Evolutionary conservation across 768 basidiomycete species (phyloP), one percentile per base, ranked within the genome.

Genomic region (Sarcomyxa edulis): DNA sequence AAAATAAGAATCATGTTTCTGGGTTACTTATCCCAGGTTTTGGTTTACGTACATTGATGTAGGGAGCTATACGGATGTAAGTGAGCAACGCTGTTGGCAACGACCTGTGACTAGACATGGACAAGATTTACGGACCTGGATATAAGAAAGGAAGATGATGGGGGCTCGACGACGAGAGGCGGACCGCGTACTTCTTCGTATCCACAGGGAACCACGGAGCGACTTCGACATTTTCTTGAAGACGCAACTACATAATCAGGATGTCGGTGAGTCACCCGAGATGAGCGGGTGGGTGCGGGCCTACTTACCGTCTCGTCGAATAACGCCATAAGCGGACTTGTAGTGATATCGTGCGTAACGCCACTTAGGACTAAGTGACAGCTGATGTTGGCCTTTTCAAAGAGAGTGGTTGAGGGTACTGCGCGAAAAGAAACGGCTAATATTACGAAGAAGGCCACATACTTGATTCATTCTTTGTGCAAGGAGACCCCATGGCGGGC

Each of bases 361-460:
- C n/a, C n/a, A 36, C 62, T 65, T 39, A 76, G 58, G 34, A 81
- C 66, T 60, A 82, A 61, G 52, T 81, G 81, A 47, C 72, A 74
- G 39, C 72, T 70, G 32, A 81, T 75, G 33, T 68, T 58, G 30
- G 66, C 61, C 81, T 82, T 48, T 35, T 40, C 35, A 44, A 18
- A 23, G 15, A 23, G 29, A 35, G 11, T 11, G 10, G 26, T 15
- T 15, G 23, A 9, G 16, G 19, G 23, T 12, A 14, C 21, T 14
- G 25, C 40, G 31, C 9, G 41, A 18, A 15, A 39, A 40, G 5
- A 29, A 32, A 20, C 30, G 10, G 27, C n/a, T n/a, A 26, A 32
- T 42, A 28, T 18, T 21, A 30, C 11, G 40, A 33, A 25, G 32
- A 50, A 32, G 40, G 47, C 47, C 58, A 35, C 51, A 45, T 60